Conservation (phyloP, 805 yeast genomes). For the Ogataea naganishii region DNA sequence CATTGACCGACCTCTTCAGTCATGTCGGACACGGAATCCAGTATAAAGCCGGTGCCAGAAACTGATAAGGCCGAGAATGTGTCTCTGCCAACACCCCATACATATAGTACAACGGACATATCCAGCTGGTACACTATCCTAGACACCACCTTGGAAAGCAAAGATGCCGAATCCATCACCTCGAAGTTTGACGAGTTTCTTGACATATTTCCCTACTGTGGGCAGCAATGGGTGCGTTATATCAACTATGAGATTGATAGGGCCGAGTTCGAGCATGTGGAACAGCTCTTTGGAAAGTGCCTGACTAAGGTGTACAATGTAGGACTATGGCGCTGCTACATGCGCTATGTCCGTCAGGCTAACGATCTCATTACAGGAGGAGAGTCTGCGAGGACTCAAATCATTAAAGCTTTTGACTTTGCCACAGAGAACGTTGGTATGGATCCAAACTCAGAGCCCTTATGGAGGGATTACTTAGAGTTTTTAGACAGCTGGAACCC, state of each 20-base stretch:
- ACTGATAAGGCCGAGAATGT: background rate
- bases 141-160: conserved; percentile 38
- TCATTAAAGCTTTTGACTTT: conserved; percentile 75
- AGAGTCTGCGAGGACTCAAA: conserved; percentile 64
- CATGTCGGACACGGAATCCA: no score
- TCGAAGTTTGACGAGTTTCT: conserved; percentile 53
- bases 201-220: conserved; percentile 56
- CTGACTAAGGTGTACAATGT: conserved; percentile 56
- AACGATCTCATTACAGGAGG: conserved; percentile 73
- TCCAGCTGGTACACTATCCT: conserved; percentile 49
- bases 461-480: conserved; percentile 81
- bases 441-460: conserved; percentile 59
- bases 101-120: conserved; percentile 31
- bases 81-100: conserved; percentile 2
- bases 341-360: conserved; percentile 65
- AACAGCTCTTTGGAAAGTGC: conserved; percentile 55
- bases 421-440: conserved; percentile 72
- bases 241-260: conserved; percentile 54
- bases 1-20: no score
- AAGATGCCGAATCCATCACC: conserved; percentile 51
- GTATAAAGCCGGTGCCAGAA: no score
- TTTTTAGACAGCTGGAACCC: conserved; percentile 77
- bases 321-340: conserved; percentile 66
- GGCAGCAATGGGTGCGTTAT: conserved; percentile 68
- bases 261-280: conserved; percentile 61